These are phyloP conservation scores for Lentinula edodes DNA, from an alignment of 768 basidiomycete genomes.

Conservation along the genomic window DNA sequence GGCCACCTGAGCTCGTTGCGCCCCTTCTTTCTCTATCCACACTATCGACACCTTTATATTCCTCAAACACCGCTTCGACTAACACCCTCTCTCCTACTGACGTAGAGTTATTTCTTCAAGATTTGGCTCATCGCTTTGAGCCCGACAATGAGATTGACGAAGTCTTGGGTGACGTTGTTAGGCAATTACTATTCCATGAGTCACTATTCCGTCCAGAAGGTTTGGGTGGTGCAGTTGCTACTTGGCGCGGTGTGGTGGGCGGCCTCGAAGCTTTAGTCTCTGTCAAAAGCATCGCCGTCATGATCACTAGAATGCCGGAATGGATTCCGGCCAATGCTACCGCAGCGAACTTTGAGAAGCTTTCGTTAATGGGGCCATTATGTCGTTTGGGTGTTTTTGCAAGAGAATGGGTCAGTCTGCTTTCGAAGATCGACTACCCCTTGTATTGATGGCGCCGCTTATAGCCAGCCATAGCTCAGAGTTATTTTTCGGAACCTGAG, in stretches of 20 bases:
- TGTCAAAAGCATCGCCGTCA: constrained; percentile 76
- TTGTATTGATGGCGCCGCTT: constrained; percentile 6
- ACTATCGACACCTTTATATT: constrained; percentile 59
- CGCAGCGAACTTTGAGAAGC: constrained; percentile 55
- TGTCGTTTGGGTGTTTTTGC: constrained; percentile 81
- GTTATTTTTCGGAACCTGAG: constrained; percentile 85
- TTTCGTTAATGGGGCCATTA: constrained; percentile 78
- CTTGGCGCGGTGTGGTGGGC: constrained; percentile 82
- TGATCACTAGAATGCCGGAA: constrained; percentile 70
- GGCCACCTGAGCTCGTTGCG: constrained; percentile 74
- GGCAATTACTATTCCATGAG: constrained; percentile 54
- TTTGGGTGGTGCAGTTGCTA: constrained; percentile 63
- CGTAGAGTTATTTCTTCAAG: constrained; percentile 76
- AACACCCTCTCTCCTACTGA: constrained; percentile 59
- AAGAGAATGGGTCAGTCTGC: constrained; percentile 73
- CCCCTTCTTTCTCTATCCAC: constrained; percentile 74
- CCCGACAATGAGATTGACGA: constrained; percentile 72
- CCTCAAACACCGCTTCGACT: constrained; percentile 37
- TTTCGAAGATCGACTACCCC: constrained; percentile 3
- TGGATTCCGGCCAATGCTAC: constrained; percentile 65
- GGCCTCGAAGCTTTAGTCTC: constrained; percentile 78
- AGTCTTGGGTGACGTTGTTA: constrained; percentile 73
- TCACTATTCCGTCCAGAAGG: constrained; percentile 64
- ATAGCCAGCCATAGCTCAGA: constrained; percentile 69
- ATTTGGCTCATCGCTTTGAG: constrained; percentile 77